These are phyloP conservation scores for Apiospora arundinis DNA, from an alignment of 2,329 filamentous ascomycete species.

Conservation along the genomic window DNA sequence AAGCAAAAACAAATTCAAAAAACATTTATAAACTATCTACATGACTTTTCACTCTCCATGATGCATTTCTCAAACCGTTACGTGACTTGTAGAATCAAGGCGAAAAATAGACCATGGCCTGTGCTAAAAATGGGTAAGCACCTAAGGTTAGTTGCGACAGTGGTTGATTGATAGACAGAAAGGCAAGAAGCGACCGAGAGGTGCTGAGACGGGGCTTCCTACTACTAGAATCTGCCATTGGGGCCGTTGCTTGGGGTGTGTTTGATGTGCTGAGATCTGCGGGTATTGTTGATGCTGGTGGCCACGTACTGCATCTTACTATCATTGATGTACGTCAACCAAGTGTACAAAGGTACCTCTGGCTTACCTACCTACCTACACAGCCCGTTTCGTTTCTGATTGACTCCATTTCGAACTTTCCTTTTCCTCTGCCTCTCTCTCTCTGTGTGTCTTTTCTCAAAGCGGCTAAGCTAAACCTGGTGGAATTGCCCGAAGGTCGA, in stretches of 20 bases:
- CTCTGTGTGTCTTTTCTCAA: background rate
- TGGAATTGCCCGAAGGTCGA: too few relatives aligned
- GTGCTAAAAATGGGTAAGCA: background rate
- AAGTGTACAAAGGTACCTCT: background rate
- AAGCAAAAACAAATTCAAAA: background rate
- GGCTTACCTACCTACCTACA: background rate
- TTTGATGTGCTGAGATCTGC: conserved; percentile 15
- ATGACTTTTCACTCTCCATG: background rate
- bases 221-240: too few relatives aligned
- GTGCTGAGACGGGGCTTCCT: too few relatives aligned
- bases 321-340: background rate
- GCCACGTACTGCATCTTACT: background rate
- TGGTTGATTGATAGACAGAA: conserved; percentile 1
- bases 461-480: background rate
- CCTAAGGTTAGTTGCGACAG: background rate
- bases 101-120: background rate
- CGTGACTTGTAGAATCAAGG: background rate
- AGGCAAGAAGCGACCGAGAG: background rate
- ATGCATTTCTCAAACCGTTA: background rate
- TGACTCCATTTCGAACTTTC: background rate
- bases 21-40: background rate
- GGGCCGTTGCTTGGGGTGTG: background rate
- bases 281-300: background rate
- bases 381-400: background rate
- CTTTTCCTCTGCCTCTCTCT: background rate